Percentiles rank a stretch among this genome's conserved stretches.
phyloP scores from a whole-genome alignment of 495 filamentous ascomycete genomes.

The Viridothelium virens region DNA sequence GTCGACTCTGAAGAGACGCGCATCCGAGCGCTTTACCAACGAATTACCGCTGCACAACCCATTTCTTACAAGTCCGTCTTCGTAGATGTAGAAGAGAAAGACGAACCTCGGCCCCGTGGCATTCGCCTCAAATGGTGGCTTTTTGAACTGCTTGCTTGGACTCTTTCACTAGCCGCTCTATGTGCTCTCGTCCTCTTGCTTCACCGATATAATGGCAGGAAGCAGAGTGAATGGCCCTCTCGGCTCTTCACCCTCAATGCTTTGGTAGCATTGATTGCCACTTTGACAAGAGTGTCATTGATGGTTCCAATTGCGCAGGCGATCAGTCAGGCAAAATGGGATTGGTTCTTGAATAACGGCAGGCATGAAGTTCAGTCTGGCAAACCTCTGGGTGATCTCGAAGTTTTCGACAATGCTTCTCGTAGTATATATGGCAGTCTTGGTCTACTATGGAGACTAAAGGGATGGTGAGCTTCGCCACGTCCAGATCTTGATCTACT shows the following conservation, averaged over 20 bases:
- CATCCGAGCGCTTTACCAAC: constrained; percentile 5
- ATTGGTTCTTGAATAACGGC: constrained; percentile 1
- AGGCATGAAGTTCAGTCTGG: not conserved
- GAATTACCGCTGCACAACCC: not conserved
- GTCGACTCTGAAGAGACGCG: not conserved
- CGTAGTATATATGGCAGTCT: not conserved
- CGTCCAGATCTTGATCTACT: not conserved
- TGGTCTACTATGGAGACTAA: not conserved
- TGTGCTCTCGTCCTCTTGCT: not conserved
- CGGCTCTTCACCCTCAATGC: not conserved
- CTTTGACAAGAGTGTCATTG: not conserved
- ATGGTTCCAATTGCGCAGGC: not conserved
- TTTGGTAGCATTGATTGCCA: not conserved
- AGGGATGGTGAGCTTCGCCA: constrained; percentile 3
- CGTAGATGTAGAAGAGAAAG: constrained; percentile 2
- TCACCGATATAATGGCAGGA: not conserved
- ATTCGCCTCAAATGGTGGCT: constrained; percentile 3
- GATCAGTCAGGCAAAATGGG: constrained; percentile 3
- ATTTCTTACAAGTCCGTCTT: constrained; percentile 5
- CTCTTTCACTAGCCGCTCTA: not conserved
- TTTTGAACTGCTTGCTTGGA: constrained; percentile 8
- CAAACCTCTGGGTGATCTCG: not conserved
- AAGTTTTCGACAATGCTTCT: not conserved
- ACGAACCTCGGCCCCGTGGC: not conserved
- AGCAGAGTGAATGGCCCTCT: constrained; percentile 2